These are phyloP conservation scores for Tulasnella calospora DNA, from an alignment of 768 basidiomycete species.

Conservation along the genomic window DNA sequence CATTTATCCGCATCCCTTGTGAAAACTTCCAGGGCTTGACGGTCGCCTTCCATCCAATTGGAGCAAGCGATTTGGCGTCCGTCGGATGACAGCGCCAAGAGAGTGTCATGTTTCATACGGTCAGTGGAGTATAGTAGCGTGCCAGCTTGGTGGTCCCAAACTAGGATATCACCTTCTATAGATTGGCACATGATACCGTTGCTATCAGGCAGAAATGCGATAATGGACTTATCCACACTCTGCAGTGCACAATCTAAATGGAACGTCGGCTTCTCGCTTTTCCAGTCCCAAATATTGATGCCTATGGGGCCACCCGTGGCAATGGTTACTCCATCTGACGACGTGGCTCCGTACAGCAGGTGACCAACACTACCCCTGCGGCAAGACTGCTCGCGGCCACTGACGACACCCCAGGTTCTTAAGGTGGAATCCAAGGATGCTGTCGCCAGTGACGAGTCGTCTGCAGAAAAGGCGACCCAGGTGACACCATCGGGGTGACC, in stretches of 20 bases:
- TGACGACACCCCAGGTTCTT: background rate
- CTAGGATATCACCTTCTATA: too few species aligned
- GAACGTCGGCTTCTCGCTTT: background rate
- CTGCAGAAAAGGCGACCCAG: background rate
- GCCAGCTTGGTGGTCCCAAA: too few species aligned
- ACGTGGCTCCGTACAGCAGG: background rate
- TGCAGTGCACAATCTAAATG: background rate
- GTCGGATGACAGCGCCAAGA: too few species aligned
- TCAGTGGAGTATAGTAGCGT: too few species aligned
- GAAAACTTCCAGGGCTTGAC: too few species aligned
- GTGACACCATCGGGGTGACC: background rate
- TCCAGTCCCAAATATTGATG: background rate
- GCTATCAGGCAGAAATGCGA: background rate
- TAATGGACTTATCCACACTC: background rate
- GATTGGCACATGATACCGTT: background rate
- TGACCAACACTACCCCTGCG: too few species aligned
- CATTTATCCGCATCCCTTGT: background rate
- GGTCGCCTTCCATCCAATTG: too few species aligned
- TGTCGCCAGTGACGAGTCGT: background rate
- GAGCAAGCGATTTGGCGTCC: too few species aligned
- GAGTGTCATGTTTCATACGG: too few species aligned
- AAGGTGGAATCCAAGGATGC: background rate
- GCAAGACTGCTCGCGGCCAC: background rate
- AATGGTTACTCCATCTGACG: background rate
- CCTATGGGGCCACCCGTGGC: background rate